Conservation (phyloP, 331 rosid genomes). For the Prunus yedoensis region DNA sequence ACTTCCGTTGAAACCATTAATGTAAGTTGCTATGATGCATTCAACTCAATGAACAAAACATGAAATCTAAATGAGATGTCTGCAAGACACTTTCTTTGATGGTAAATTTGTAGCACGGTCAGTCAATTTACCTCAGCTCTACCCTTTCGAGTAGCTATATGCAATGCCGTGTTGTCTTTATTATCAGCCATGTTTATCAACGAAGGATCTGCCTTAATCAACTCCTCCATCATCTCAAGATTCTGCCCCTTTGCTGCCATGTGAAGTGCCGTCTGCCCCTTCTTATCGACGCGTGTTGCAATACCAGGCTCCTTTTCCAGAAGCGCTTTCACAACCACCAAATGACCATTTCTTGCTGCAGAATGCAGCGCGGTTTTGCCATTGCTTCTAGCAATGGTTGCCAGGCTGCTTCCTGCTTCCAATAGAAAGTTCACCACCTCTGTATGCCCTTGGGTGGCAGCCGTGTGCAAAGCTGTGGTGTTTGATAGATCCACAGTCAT, state of each 20-base stretch:
- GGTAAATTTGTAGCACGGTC: no score
- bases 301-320: slow-evolving; percentile 58
- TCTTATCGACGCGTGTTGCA: slow-evolving; percentile 67
- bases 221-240: slow-evolving; percentile 64
- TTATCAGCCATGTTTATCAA: slow-evolving; percentile 68
- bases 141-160: slow-evolving; percentile 85
- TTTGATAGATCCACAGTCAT: slow-evolving; percentile 61
- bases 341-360: slow-evolving; percentile 89
- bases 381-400: slow-evolving; percentile 83
- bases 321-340: slow-evolving; percentile 60
- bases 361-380: slow-evolving; percentile 94
- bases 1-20: not conserved
- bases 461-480: slow-evolving; percentile 66
- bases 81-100: no score
- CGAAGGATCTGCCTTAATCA: slow-evolving; percentile 60
- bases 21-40: not conserved
- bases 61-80: not conserved
- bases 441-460: slow-evolving; percentile 52
- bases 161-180: slow-evolving; percentile 78
- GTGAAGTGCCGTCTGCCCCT: slow-evolving; percentile 96
- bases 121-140: slow-evolving; percentile 59
- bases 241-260: slow-evolving; percentile 95
- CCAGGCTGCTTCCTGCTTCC: slow-evolving; percentile 57
- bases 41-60: not conserved
- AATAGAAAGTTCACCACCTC: slow-evolving; percentile 40